Percentiles rank a stretch among this genome's conserved stretches.
Evolutionary conservation across 495 filamentous ascomycete genomes (phyloP).

Genomic region (Parathielavia hyrcaniae): DNA sequence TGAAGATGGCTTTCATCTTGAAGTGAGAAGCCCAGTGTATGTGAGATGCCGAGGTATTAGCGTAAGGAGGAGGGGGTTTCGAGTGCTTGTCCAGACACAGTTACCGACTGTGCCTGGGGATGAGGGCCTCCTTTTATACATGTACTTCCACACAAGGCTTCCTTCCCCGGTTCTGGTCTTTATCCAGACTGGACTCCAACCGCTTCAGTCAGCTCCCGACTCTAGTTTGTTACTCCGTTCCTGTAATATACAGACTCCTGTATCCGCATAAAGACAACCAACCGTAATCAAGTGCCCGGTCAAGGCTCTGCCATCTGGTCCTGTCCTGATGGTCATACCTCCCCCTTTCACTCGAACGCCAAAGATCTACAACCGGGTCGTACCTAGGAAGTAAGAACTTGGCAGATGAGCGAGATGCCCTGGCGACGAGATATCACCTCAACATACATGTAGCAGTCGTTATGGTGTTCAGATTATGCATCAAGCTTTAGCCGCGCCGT

Average conservation of each 20-base stretch:
- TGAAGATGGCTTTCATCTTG: conserved; percentile 40
- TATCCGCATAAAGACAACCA: too few relatives aligned
- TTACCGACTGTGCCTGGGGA: not conserved
- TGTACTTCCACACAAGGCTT: not conserved
- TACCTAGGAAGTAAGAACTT: not conserved
- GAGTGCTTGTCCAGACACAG: not conserved
- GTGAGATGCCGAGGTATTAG: not conserved
- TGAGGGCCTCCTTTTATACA: not conserved
- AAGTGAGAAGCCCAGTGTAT: not conserved
- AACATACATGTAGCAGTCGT: conserved; percentile 13
- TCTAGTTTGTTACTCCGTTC: not conserved
- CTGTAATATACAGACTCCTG: not conserved
- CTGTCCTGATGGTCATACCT: conserved; percentile 7
- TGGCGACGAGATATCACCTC: conserved; percentile 7
- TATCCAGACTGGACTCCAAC: not conserved
- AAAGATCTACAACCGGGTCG: not conserved
- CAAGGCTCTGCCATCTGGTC: not conserved
- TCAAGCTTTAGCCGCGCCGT: conserved; percentile 18
- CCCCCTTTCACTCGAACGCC: not conserved
- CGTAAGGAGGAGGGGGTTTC: not conserved
- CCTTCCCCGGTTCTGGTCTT: not conserved
- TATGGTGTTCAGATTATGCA: not conserved
- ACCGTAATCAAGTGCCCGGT: too few relatives aligned
- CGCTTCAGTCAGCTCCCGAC: not conserved
- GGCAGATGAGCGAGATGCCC: conserved; percentile 7